These are phyloP conservation scores for Penicillium malachiteum DNA, from an alignment of 495 filamentous ascomycete genomes.

Conservation along the genomic window DNA sequence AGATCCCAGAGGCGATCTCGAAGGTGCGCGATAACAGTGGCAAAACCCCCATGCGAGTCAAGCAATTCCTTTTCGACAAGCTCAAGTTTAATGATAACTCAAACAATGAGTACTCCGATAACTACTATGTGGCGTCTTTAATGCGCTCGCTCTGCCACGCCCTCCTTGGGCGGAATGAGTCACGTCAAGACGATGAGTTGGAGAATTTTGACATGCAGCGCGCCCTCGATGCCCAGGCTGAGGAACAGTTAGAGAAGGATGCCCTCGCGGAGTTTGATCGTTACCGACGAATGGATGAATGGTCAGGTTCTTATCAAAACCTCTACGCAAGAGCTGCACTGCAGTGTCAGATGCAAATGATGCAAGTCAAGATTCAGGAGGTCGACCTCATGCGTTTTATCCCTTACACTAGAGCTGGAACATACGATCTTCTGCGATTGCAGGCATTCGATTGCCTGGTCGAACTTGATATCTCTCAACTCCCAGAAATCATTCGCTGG, in stretches of 20 bases:
- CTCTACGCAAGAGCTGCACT: slow-evolving; percentile 81
- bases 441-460: slow-evolving; percentile 80
- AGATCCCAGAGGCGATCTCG: slow-evolving; percentile 76
- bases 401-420: slow-evolving; percentile 75
- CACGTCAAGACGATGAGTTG: slow-evolving; percentile 37
- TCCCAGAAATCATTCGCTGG: slow-evolving; percentile 61
- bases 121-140: slow-evolving; percentile 78
- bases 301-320: slow-evolving; percentile 88
- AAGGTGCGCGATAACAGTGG: slow-evolving; percentile 72
- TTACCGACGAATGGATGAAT: slow-evolving; percentile 90
- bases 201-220: slow-evolving; percentile 49
- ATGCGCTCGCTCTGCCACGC: slow-evolving; percentile 78
- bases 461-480: slow-evolving; percentile 69
- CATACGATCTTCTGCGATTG: slow-evolving; percentile 74
- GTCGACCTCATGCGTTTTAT: slow-evolving; percentile 66
- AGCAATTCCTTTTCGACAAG: slow-evolving; percentile 81
- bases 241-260: slow-evolving; percentile 62
- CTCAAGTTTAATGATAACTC: slow-evolving; percentile 92
- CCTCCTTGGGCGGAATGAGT: slow-evolving; percentile 56
- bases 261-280: slow-evolving; percentile 85
- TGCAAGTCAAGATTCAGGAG: slow-evolving; percentile 67
- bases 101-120: slow-evolving; percentile 82
- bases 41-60: slow-evolving; percentile 70
- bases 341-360: slow-evolving; percentile 70
- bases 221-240: slow-evolving; percentile 54